A percentile compares a stretch with the other conserved stretches of the same genome.
These are phyloP conservation scores for Salix arbutifolia DNA, from an alignment of 345 rosid species.

Conservation along the genomic window DNA sequence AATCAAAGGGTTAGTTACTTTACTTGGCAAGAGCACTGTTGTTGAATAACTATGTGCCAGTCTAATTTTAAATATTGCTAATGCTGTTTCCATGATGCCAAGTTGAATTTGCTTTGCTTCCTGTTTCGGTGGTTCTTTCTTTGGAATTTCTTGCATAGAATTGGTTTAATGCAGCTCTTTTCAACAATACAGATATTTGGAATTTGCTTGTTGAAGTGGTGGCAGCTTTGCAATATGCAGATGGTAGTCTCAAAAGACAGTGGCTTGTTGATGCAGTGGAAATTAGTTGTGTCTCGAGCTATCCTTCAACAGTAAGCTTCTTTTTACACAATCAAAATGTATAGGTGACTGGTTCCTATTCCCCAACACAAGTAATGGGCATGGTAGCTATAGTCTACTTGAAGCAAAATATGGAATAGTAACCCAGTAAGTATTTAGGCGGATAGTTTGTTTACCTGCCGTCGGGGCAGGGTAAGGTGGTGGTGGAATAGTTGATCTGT, in stretches of 20 bases:
- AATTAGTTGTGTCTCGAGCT: constrained; percentile 72
- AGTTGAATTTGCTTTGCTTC: background rate
- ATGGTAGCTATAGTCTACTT: no score
- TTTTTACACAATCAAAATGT: background rate
- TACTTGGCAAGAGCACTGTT: background rate
- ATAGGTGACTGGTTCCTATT: no score
- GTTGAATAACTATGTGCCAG: background rate
- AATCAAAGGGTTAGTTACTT: constrained; percentile 52
- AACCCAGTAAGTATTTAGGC: no score
- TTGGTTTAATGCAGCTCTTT: constrained; percentile 9
- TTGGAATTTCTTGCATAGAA: background rate
- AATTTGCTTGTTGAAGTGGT: constrained; percentile 59
- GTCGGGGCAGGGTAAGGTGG: no score
- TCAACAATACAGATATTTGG: constrained; percentile 59
- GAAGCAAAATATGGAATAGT: no score
- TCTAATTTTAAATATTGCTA: background rate
- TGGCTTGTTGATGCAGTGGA: constrained; percentile 82
- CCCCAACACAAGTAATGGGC: no score
- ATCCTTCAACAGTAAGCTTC: constrained; percentile 74
- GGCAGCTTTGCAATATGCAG: constrained; percentile 61
- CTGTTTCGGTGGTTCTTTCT: background rate
- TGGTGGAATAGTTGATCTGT: no score
- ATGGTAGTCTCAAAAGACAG: constrained; percentile 67
- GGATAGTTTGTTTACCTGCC: no score
- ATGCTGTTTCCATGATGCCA: background rate